phyloP scores from a whole-genome alignment of 2,329 filamentous ascomycete species.

The Aspergillus ruber region DNA sequence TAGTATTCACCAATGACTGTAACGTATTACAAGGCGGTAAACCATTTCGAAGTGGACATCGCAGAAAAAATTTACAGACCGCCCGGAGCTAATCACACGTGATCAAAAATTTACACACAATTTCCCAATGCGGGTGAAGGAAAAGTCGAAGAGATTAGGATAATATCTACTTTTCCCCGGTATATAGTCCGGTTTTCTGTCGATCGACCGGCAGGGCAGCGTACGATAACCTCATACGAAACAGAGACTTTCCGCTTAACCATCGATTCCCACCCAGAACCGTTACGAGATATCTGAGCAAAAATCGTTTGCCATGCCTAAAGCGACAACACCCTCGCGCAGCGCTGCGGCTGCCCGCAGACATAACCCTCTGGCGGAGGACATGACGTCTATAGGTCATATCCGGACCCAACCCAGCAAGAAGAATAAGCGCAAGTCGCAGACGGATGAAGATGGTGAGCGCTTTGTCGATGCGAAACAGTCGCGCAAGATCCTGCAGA shows the following conservation, averaged over 20 bases:
- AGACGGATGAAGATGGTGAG: conserved; percentile 52
- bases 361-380: conserved; percentile 88
- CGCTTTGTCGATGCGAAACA: conserved; percentile 80
- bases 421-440: conserved; percentile 61
- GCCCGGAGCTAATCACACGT: conserved; percentile 28
- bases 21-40: conserved; percentile 8
- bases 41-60: neutral
- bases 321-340: conserved; percentile 59
- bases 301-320: conserved; percentile 59
- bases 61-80: conserved; percentile 15
- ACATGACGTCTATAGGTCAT: conserved; percentile 65
- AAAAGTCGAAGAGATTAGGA: neutral
- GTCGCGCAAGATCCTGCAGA: conserved; percentile 79
- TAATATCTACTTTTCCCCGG: neutral
- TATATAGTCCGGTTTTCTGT: too few species aligned
- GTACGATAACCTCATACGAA: neutral
- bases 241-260: neutral
- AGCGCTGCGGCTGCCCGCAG: conserved; percentile 55
- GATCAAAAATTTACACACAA: conserved; percentile 31
- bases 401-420: conserved; percentile 66
- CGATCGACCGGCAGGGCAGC: too few species aligned
- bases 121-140: conserved; percentile 1
- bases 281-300: neutral
- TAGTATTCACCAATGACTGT: neutral
- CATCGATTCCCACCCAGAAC: neutral